phyloP scores from a whole-genome alignment of 1,284 basidiomycete genomes.

The Leucoagaricus sp. region DNA sequence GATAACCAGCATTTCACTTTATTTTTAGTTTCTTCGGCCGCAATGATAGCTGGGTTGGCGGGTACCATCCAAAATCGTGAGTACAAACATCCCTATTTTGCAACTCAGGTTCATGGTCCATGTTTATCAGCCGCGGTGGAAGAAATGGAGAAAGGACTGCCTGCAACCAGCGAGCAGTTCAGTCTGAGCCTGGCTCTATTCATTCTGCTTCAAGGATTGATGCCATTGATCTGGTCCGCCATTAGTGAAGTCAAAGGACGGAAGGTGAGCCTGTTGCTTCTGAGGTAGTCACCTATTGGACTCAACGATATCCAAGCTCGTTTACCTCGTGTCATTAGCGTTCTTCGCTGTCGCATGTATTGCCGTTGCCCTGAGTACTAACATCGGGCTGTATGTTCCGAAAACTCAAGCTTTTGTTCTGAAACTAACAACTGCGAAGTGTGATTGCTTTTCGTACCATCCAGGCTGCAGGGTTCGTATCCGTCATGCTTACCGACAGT shows the following conservation, averaged over 20 bases:
- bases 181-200: constrained; percentile 77
- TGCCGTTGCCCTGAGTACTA: constrained; percentile 60
- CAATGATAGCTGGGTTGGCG: constrained; percentile 70
- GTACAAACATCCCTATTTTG: constrained; percentile 28
- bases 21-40: constrained; percentile 56
- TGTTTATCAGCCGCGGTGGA: constrained; percentile 56
- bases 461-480: constrained; percentile 62
- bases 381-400: constrained; percentile 47
- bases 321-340: constrained; percentile 65
- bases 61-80: constrained; percentile 71
- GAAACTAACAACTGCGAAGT: constrained; percentile 23
- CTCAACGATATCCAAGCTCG: constrained; percentile 39
- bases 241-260: constrained; percentile 81
- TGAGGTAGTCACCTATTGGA: constrained; percentile 1
- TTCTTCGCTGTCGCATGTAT: constrained; percentile 68
- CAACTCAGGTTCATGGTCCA: constrained; percentile 10
- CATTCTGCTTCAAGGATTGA: constrained; percentile 75
- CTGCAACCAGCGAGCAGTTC: constrained; percentile 68
- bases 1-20: constrained; percentile 52
- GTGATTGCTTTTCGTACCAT: constrained; percentile 76
- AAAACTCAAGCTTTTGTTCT: background rate
- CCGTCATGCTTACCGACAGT: background rate
- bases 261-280: constrained; percentile 49
- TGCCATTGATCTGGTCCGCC: constrained; percentile 72
- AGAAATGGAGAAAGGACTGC: constrained; percentile 64